These are phyloP conservation scores for Cystobasidiopsis lactophilus DNA, from an alignment of 768 basidiomycete species.

Conservation along the genomic window DNA sequence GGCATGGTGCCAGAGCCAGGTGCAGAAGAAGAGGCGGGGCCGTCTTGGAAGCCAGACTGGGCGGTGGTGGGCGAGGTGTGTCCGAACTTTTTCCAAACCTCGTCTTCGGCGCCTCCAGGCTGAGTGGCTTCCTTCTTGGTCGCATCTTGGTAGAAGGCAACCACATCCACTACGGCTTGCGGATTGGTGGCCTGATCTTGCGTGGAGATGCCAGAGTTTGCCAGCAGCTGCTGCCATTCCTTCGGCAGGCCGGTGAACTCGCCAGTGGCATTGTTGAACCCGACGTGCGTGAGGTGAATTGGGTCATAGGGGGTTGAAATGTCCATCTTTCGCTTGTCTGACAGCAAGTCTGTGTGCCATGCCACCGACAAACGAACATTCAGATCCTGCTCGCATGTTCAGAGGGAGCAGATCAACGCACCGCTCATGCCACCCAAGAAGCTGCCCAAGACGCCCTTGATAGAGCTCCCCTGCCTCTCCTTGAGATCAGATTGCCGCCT, in stretches of 20 bases:
- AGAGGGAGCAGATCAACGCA: neutral
- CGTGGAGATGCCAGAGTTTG: constrained; percentile 79
- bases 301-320: constrained; percentile 98
- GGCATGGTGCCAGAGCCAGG: too few species aligned
- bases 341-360: constrained; percentile 11
- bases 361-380: neutral
- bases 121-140: constrained; percentile 31
- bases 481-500: constrained; percentile 4
- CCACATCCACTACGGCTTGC: constrained; percentile 92
- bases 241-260: constrained; percentile 95
- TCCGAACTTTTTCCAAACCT: constrained; percentile 53
- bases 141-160: constrained; percentile 71
- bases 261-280: constrained; percentile 94
- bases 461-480: constrained; percentile 5
- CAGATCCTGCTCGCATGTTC: neutral
- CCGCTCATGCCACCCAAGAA: constrained; percentile 9
- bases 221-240: constrained; percentile 90
- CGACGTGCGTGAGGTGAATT: constrained; percentile 96
- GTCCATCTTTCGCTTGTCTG: constrained; percentile 31
- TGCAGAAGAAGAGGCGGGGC: too few species aligned
- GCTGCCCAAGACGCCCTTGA: constrained; percentile 8
- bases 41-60: too few species aligned
- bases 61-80: too few species aligned
- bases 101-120: constrained; percentile 27
- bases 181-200: constrained; percentile 94